phyloP scores from a whole-genome alignment of 352 stramenopile species.

The Pythium inflatum region DNA sequence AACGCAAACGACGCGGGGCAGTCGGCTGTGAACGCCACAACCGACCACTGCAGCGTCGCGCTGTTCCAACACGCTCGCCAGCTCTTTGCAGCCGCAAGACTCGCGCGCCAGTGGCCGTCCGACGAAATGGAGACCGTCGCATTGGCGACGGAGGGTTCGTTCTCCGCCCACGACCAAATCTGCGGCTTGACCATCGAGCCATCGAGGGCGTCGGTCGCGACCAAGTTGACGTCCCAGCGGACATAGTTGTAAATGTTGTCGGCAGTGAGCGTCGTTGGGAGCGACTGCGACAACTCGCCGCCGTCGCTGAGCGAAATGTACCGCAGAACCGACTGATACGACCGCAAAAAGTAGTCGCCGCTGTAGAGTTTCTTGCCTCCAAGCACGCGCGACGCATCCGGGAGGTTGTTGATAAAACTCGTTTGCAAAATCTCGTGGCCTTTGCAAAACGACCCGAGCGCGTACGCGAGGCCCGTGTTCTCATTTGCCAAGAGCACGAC shows the following conservation, averaged over 20 bases:
- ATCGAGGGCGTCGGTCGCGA: constrained; percentile 52
- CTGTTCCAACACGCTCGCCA: constrained; percentile 52
- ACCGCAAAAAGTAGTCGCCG: constrained; percentile 49
- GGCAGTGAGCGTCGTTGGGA: constrained; percentile 41
- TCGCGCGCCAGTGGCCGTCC: constrained; percentile 41
- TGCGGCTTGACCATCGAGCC: constrained; percentile 53
- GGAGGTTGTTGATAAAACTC: constrained; percentile 45
- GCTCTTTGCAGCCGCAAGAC: constrained; percentile 29
- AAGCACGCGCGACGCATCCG: constrained; percentile 39
- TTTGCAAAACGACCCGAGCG: constrained; percentile 44
- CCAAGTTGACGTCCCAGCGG: constrained; percentile 61
- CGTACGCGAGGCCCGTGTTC: constrained; percentile 46
- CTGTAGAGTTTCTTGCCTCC: constrained; percentile 55
- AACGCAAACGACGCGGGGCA: constrained; percentile 40
- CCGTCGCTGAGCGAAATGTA: constrained; percentile 52
- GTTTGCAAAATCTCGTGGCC: constrained; percentile 43
- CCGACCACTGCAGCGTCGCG: constrained; percentile 39
- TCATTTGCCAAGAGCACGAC: constrained; percentile 54
- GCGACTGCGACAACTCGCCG: constrained; percentile 31
- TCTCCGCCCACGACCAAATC: constrained; percentile 60
- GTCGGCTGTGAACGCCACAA: constrained; percentile 34
- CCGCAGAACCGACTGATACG: constrained; percentile 48
- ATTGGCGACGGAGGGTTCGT: constrained; percentile 42
- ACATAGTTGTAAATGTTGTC: constrained; percentile 52
- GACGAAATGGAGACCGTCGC: constrained; percentile 41